Conservation (phyloP, 257 asterid genomes). For the Solanum chiquidenum region DNA sequence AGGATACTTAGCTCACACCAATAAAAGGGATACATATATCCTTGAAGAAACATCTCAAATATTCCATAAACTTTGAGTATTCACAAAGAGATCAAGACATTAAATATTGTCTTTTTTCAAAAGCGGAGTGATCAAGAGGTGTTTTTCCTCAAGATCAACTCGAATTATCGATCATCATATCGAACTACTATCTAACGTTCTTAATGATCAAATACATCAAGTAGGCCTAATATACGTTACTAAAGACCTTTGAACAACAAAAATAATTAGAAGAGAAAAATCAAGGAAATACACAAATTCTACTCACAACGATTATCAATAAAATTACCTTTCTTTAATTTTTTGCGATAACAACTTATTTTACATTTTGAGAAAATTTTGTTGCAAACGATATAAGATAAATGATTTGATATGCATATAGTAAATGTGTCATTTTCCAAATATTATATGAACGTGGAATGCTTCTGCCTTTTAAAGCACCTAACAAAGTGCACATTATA, state of each 20-base stretch:
- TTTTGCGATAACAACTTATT: neutral
- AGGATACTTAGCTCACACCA: neutral
- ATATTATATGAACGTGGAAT: neutral
- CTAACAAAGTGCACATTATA: neutral
- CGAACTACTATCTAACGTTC: neutral
- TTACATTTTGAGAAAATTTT: neutral
- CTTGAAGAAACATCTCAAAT: neutral
- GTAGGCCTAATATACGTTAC: neutral
- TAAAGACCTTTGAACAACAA: fast-evolving
- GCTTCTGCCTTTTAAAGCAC: neutral
- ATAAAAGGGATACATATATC: neutral
- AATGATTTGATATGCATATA: neutral
- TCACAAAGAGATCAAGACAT: neutral
- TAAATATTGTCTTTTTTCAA: neutral
- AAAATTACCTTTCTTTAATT: neutral
- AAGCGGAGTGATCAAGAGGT: neutral
- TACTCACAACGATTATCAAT: neutral
- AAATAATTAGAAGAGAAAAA: neutral
- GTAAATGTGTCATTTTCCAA: neutral
- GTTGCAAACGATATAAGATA: neutral
- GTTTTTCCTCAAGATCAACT: neutral
- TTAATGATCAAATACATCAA: neutral
- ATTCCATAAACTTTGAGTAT: neutral
- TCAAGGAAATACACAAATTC: neutral
- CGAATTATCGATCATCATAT: neutral